Base-by-base conservation (phyloP, 805 yeast genomes). In the Ogataea pignaliae region DNA sequence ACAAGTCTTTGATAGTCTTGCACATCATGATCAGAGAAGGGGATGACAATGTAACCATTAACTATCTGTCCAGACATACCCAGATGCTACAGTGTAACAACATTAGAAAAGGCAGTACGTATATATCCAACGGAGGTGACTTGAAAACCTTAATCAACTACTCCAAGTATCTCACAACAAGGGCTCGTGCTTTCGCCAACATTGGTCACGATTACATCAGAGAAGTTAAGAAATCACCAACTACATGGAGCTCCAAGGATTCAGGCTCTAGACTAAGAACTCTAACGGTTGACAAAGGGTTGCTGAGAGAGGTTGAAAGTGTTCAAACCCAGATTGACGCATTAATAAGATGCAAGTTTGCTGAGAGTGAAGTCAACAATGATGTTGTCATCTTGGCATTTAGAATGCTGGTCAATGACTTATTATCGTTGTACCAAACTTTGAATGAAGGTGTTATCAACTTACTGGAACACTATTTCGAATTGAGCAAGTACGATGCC, bases 401-500 rank as follows among this genome's bases (percentile, higher is more conserved):
- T 69, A 73, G 96, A 45, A 73, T 91, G 66, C 73, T 93, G 39
- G 96, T 91, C n/a, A 86, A 85, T 55, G 99, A 93, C 63, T 71
- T 91, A 49, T 72, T 93, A 52, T 79, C 90, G 1, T 69, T 93
- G 34, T 95, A 88, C 66, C 96, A 91, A 65, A 83, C 87, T 38
- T 70, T 93, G 53, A 93, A 93, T 66, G 98, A 93, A 65, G 99
- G 98, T 33, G 96, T 93, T 21, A 90, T 93, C 55, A 93, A 93
- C 56, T 68, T 93, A 36, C 75, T 93, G 50, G 98, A 93, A 64
- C 95, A 91, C 58, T 93, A 87, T 66, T 93, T 93, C 68, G 99
- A 93, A 66, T 84, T 93, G 80, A 81, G 91, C 32, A 82, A 78
- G 52, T 66, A 68, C 30, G 96, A 91, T 60, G 98, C 97, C 2